Evolutionary conservation across 2,329 filamentous ascomycete genomes (phyloP), one percentile per base, ranked within the genome.

Genomic region (Botrytis hyacinthi): DNA sequence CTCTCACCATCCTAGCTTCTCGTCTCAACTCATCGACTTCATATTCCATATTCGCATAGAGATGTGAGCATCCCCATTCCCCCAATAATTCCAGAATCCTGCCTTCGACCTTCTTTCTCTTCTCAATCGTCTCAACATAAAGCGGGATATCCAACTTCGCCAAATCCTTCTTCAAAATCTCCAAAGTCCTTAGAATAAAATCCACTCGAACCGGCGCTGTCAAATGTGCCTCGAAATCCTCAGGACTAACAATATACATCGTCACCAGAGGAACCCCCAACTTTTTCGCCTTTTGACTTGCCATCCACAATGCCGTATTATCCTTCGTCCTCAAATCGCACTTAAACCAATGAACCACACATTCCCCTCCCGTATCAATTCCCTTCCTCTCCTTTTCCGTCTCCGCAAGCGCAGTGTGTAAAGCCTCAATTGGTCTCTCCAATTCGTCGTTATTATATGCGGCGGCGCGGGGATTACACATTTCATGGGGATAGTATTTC

Each of bases 271-370:
- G 91, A 0, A 95, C 86, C 0, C 87, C 87, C n/a, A 88, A 86
- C 54, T 89, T 86, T 73, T 89, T 90, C 1, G 94, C 93, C 67
- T 87, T 86, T 73, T 89, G 83, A 72, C 88, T 90, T 0, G 94
- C 94, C 75, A 90, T 82, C 48, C 87, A 86, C 37, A 97, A 82
- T 0, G 88, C 88, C 14, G 88, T 91, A 80, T 97, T 97, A 81
- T 98, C 95, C 0, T 83, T 82, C 2, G 87, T 85, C 4, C 94
- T 87, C 69, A 97, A 83, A 81, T 97, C 95, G 79, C 88, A 90
- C 83, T 96, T 97, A 85, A 95, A 97, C 94, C 94, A 97, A 82
- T 97, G 93, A 0, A 97, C 88, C 0, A 97, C 91, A 0, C 90
- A 89, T 40, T 88, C 84, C 44, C 88, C 87, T 0, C 86, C 83